These are phyloP conservation scores for Camelina laxa DNA, from an alignment of 345 rosid genomes.

Conservation along the genomic window DNA sequence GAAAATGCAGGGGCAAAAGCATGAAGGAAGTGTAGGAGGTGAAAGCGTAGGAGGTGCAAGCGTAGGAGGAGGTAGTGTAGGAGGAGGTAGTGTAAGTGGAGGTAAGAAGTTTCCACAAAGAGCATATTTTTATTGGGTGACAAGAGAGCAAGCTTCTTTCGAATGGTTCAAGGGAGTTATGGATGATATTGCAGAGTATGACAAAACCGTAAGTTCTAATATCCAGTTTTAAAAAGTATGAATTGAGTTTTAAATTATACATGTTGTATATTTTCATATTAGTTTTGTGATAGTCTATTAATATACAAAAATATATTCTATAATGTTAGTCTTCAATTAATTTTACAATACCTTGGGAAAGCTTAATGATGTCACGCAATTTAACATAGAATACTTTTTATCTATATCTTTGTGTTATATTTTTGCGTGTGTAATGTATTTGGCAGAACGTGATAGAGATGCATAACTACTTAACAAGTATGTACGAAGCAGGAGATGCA, in stretches of 20 bases:
- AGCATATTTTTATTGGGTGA: constrained; percentile 97
- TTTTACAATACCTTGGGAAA: neutral
- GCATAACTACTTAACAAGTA: constrained; percentile 97
- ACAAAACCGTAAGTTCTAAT: constrained; percentile 56
- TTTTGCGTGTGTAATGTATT: neutral
- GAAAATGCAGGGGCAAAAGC: constrained; percentile 37
- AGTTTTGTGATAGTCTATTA: neutral
- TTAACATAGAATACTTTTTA: neutral
- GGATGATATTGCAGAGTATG: constrained; percentile 92
- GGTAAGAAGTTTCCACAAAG: constrained; percentile 66
- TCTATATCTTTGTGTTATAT: neutral
- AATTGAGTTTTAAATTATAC: neutral
- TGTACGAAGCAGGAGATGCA: constrained; percentile 97
- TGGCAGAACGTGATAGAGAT: constrained; percentile 84
- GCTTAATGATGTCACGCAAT: neutral
- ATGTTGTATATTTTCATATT: neutral
- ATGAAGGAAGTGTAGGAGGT: constrained; percentile 29
- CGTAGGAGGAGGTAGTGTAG: constrained; percentile 37
- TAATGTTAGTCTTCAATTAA: no score
- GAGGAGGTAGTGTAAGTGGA: constrained; percentile 35
- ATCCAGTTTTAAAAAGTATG: neutral
- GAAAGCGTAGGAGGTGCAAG: constrained; percentile 30
- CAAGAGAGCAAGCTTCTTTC: constrained; percentile 91
- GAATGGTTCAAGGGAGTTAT: constrained; percentile 99
- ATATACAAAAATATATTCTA: no score